phyloP scores from a whole-genome alignment of 495 filamentous ascomycete species.

The Penicillium psychrofluorescens region DNA sequence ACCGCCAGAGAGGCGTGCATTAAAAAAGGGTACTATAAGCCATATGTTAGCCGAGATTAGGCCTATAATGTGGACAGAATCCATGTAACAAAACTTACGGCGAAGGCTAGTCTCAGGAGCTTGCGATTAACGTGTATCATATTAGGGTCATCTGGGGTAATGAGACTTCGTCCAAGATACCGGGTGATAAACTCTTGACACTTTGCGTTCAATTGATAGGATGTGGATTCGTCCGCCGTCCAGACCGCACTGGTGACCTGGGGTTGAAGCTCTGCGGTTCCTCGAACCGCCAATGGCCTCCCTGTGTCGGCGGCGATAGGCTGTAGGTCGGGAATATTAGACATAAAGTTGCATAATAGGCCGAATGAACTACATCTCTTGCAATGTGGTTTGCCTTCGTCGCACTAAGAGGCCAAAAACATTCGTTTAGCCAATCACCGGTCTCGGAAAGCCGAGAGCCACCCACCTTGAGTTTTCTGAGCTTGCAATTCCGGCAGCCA shows the following conservation, averaged over 20 bases:
- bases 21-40: conserved; percentile 32
- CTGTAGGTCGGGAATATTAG: conserved; percentile 31
- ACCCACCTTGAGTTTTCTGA: conserved; percentile 40
- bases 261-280: conserved; percentile 10
- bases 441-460: not conserved
- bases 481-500: conserved; percentile 46
- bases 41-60: conserved; percentile 11
- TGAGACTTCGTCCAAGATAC: conserved; percentile 29
- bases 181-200: conserved; percentile 33
- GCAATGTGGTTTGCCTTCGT: conserved; percentile 38
- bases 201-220: conserved; percentile 25
- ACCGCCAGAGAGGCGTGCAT: conserved; percentile 42
- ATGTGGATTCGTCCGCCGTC: conserved; percentile 20
- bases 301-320: conserved; percentile 17
- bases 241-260: conserved; percentile 23
- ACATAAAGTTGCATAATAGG: conserved; percentile 35
- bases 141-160: conserved; percentile 25
- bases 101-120: conserved; percentile 26
- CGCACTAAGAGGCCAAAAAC: conserved; percentile 24
- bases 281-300: conserved; percentile 9
- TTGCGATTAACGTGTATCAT: conserved; percentile 31
- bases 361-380: conserved; percentile 35
- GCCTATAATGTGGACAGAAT: not conserved
- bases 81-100: conserved; percentile 16
- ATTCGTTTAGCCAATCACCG: conserved; percentile 5